These are phyloP conservation scores for Eucalyptus leucophloia DNA, from an alignment of 345 rosid genomes.

Conservation along the genomic window DNA sequence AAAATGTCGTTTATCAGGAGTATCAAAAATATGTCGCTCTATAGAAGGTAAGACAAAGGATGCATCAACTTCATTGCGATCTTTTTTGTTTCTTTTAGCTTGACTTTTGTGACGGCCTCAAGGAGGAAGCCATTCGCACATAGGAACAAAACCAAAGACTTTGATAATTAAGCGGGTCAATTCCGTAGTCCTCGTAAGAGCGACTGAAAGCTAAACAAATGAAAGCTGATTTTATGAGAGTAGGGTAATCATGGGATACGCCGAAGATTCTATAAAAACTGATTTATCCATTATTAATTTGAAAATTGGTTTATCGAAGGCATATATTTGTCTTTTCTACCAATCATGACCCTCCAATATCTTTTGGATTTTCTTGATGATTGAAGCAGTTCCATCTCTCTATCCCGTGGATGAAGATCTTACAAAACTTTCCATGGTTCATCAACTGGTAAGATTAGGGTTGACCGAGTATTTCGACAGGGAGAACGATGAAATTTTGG, in stretches of 20 bases:
- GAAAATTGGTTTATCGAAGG: neutral
- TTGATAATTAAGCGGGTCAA: neutral
- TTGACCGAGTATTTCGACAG: conserved; percentile 30
- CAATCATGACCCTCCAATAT: neutral
- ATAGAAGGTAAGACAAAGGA: neutral
- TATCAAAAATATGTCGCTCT: neutral
- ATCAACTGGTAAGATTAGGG: conserved; percentile 37
- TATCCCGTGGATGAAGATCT: conserved; percentile 46
- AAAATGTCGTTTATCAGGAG: neutral
- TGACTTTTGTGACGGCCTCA: neutral
- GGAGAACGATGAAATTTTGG: conserved; percentile 28
- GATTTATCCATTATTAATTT: neutral
- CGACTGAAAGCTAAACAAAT: neutral
- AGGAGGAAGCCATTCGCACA: too few species aligned
- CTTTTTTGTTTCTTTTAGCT: neutral
- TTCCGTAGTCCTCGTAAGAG: neutral
- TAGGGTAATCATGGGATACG: neutral
- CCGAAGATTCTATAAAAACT: neutral
- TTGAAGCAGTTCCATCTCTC: conserved; percentile 24
- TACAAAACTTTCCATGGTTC: conserved; percentile 28
- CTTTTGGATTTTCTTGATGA: neutral
- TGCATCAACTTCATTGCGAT: neutral
- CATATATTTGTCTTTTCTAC: neutral
- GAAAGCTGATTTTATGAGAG: neutral
- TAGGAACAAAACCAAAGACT: neutral